Percentiles rank a stretch among this genome's conserved stretches.
phyloP scores from a whole-genome alignment of 2,329 filamentous ascomycete species.

The Acephala macrosclerotiorum region DNA sequence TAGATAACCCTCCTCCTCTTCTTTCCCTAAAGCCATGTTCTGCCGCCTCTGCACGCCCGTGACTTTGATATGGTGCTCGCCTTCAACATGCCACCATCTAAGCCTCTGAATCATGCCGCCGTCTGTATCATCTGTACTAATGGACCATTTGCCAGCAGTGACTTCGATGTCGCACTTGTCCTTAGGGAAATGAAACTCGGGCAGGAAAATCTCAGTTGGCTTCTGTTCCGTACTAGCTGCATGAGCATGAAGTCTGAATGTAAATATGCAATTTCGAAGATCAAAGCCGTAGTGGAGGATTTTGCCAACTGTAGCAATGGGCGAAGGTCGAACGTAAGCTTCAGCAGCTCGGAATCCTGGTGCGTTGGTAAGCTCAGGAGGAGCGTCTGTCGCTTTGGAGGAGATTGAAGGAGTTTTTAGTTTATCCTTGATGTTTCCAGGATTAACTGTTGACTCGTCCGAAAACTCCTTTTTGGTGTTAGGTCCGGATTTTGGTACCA shows the following conservation, averaged over 20 bases:
- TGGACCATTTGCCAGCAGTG: slow-evolving; percentile 88
- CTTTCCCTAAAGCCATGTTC: slow-evolving; percentile 57
- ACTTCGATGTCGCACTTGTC: slow-evolving; percentile 76
- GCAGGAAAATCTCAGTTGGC: slow-evolving; percentile 85
- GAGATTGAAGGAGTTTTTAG: slow-evolving; percentile 73
- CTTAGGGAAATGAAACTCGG: slow-evolving; percentile 90
- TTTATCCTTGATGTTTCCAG: slow-evolving; percentile 76
- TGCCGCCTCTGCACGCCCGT: slow-evolving; percentile 74
- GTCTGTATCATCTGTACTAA: slow-evolving; percentile 75
- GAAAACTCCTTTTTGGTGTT: slow-evolving; percentile 51
- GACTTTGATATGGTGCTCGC: slow-evolving; percentile 81
- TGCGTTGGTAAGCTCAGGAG: slow-evolving; percentile 65
- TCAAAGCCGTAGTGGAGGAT: slow-evolving; percentile 82
- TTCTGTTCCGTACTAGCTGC: slow-evolving; percentile 65
- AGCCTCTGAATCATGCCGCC: slow-evolving; percentile 76
- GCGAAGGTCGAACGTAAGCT: slow-evolving; percentile 87
- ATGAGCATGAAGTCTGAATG: slow-evolving; percentile 70
- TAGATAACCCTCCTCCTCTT: slow-evolving; percentile 78
- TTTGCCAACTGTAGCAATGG: slow-evolving; percentile 76
- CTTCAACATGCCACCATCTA: slow-evolving; percentile 91
- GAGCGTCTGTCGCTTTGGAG: slow-evolving; percentile 58
- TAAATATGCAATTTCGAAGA: slow-evolving; percentile 79
- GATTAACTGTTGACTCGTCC: slow-evolving; percentile 69
- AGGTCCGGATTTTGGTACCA: slow-evolving; percentile 49
- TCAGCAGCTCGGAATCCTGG: slow-evolving; percentile 89